Base-by-base conservation (phyloP, 169 alveolate species). In the Eimeria tenella region DNA sequence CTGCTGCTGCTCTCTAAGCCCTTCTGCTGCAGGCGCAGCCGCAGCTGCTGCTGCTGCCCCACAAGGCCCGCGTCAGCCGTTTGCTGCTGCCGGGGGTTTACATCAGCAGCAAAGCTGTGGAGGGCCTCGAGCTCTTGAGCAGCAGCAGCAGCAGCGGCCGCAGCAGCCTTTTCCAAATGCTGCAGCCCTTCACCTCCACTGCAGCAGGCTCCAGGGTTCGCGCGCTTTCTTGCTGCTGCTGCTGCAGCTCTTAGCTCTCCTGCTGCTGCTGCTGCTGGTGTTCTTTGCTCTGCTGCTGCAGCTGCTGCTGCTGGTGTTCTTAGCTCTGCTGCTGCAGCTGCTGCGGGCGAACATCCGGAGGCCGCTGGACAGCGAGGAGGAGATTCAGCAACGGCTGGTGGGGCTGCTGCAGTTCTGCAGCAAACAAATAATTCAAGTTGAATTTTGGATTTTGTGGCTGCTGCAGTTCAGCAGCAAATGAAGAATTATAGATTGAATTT, bases 111-210 rank as follows among this genome's bases (percentile, higher is more conserved):
- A 31, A 31, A 31, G 42, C 42, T 31, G 42, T 31, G 42, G 42
- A 31, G 42, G 42, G 42, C 65, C 65, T 58, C 65, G 17, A 58
- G 65, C n/a, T 11, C 65, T 58, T 9, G 17, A 15, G 65, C 10
- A 11, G 65, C 65, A 11, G 65, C 65, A 58, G 65, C 65, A 11
- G 65, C 65, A 58, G 65, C 42, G 2, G 65, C 65, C 10, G 65
- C 65, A 58, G 17, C 10, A 58, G n/a, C 65, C 65, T 58, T 11
- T 58, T 58, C 65, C n/a, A 58, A 9, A 11, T 58, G 65, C 65
- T 58, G 65, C 65, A 58, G 65, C 65, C 65, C 65, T 58, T 58
- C 65, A 58, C 65, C 65, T 58, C 65, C 65, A 11, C 65, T 58
- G 65, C 65, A 11, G 65, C 65, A 58, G 65, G n/a, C 10, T 1